Percentiles rank a stretch among this genome's conserved stretches.
Evolutionary conservation across 768 basidiomycete genomes (phyloP).

Genomic region (Piloderma croceum): DNA sequence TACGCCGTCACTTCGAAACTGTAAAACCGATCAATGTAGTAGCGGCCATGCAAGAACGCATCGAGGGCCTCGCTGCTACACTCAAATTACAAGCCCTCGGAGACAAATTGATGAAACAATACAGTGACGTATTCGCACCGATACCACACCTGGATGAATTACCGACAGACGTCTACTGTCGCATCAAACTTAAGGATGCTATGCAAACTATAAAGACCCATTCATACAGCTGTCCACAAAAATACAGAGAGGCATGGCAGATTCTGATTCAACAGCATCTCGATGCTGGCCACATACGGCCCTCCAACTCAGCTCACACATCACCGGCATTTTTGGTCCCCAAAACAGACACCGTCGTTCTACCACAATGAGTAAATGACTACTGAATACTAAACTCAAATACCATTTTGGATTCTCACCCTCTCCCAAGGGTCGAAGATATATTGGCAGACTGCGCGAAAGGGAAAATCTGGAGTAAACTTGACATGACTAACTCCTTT

Average conservation of each 20-base stretch:
- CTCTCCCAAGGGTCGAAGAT: too few species aligned
- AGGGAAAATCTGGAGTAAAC: too few species aligned
- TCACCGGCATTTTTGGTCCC: conserved; percentile 27
- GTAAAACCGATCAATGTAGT: background rate
- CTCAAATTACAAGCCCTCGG: background rate
- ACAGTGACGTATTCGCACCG: conserved; percentile 16
- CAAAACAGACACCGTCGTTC: conserved; percentile 17
- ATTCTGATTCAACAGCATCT: conserved; percentile 32
- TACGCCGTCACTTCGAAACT: background rate
- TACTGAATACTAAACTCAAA: conserved; percentile 27
- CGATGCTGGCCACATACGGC: conserved; percentile 23
- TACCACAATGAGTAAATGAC: conserved; percentile 33
- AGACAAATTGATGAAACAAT: conserved; percentile 6
- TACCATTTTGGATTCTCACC: too few species aligned
- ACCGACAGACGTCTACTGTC: conserved; percentile 16
- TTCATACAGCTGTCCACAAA: conserved; percentile 27
- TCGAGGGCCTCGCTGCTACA: background rate
- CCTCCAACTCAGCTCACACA: conserved; percentile 21
- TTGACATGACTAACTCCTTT: too few species aligned
- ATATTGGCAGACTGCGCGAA: too few species aligned
- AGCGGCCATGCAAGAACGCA: background rate
- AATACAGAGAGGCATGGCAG: too few species aligned
- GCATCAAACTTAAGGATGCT: conserved; percentile 24
- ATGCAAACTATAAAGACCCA: conserved; percentile 17
- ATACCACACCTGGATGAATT: conserved; percentile 20